Conservation (phyloP, 2,329 filamentous ascomycete genomes). For the Fusarium graminum region DNA sequence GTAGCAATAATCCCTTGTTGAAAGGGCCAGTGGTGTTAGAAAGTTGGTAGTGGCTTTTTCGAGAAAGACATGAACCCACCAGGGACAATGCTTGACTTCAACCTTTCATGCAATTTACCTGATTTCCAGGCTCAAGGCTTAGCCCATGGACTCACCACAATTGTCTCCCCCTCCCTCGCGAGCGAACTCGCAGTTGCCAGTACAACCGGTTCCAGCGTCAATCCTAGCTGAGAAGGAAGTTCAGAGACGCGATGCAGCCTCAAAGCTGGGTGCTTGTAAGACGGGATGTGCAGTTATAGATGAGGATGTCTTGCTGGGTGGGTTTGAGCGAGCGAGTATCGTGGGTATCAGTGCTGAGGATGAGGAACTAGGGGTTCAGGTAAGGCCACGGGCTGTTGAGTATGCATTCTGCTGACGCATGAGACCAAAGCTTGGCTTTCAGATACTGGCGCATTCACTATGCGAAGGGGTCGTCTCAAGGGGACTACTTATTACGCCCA, state of each 20-base stretch:
- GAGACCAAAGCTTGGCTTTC: constrained; percentile 59
- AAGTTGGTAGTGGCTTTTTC: neutral
- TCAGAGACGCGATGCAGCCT: constrained; percentile 52
- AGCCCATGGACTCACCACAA: constrained; percentile 8
- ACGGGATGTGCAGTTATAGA: constrained; percentile 66
- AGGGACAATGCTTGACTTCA: neutral
- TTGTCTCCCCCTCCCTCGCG: constrained; percentile 51
- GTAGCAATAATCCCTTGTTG: neutral
- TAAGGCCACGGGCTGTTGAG: constrained; percentile 49
- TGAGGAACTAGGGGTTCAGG: constrained; percentile 61
- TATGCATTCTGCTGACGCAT: constrained; percentile 20
- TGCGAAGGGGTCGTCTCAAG: constrained; percentile 45
- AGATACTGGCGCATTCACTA: constrained; percentile 60
- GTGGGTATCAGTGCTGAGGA: constrained; percentile 68
- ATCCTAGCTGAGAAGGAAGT: constrained; percentile 58
- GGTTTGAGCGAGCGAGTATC: constrained; percentile 64
- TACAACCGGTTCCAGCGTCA: constrained; percentile 61
- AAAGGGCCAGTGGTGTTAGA: neutral
- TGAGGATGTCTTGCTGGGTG: constrained; percentile 61
- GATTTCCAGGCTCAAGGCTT: neutral
- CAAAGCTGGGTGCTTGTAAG: constrained; percentile 50
- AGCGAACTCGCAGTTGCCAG: constrained; percentile 60
- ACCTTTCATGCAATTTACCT: constrained; percentile 8
- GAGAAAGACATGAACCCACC: neutral
- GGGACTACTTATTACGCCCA: constrained; percentile 64